Conservation (phyloP, 495 filamentous ascomycete species). For the Neurospora intermedia region DNA sequence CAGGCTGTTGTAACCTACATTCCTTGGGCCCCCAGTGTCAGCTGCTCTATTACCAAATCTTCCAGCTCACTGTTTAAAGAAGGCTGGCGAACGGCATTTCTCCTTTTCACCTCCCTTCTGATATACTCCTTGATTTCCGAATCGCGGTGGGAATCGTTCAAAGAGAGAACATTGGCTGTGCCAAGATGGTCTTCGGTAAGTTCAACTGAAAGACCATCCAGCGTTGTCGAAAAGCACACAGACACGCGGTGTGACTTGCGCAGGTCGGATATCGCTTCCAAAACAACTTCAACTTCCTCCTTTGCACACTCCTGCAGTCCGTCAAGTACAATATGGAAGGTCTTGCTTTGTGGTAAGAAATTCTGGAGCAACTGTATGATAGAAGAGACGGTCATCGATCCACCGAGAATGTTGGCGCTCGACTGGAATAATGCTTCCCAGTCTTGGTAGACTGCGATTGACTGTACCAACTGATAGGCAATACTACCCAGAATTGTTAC, state of each 20-base stretch:
- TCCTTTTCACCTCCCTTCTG: background rate
- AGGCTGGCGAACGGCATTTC: background rate
- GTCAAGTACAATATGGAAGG: background rate
- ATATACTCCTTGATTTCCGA: background rate
- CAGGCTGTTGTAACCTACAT: background rate
- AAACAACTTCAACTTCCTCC: background rate
- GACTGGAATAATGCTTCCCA: background rate
- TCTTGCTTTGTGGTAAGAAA: accelerated
- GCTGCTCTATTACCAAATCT: background rate
- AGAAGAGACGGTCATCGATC: background rate
- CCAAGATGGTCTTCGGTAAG: background rate
- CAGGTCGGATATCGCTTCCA: accelerated
- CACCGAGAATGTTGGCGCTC: accelerated
- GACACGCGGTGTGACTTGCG: background rate
- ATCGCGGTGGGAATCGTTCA: background rate
- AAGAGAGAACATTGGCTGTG: background rate
- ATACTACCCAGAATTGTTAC: background rate
- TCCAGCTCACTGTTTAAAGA: background rate
- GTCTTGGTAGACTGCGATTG: accelerated
- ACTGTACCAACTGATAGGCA: background rate
- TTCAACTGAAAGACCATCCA: background rate
- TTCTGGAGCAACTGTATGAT: background rate
- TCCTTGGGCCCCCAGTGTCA: background rate
- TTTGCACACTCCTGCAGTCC: background rate
- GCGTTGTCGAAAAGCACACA: background rate